These are phyloP conservation scores for Clavaria fumosa DNA, from an alignment of 768 basidiomycete genomes.

Conservation along the genomic window DNA sequence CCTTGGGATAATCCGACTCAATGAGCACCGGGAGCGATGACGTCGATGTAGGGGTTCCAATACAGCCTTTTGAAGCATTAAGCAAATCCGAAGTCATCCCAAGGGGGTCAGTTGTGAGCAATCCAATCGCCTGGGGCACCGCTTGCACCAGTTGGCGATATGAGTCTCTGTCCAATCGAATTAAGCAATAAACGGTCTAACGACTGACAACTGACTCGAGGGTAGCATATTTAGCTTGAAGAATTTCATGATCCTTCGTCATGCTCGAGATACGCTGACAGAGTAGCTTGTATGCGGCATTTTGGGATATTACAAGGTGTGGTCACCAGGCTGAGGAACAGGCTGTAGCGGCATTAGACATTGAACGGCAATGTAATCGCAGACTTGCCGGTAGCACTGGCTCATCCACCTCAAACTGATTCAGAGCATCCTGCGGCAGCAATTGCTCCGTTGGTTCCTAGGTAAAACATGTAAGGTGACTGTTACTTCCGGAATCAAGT, in stretches of 20 bases:
- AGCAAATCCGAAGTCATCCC: neutral
- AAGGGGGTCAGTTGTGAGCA: neutral
- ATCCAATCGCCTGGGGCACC: neutral
- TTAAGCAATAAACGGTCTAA: neutral
- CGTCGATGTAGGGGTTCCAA: neutral
- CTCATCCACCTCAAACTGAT: neutral
- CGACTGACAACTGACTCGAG: neutral
- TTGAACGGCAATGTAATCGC: too few relatives aligned
- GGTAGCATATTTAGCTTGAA: neutral
- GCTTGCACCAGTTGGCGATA: constrained; percentile 1
- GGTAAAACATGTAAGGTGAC: too few relatives aligned
- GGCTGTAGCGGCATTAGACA: too few relatives aligned
- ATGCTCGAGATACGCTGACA: neutral
- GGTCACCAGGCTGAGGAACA: constrained; percentile 1
- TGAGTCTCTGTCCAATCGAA: constrained; percentile 1
- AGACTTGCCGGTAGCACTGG: too few relatives aligned
- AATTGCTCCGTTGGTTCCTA: neutral
- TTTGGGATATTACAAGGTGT: neutral
- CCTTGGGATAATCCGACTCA: neutral
- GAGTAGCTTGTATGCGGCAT: neutral
- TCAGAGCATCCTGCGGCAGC: neutral
- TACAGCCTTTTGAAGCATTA: neutral
- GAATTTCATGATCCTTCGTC: neutral
- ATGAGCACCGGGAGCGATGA: neutral
- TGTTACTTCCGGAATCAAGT: too few relatives aligned